These are phyloP conservation scores for Circinella minor DNA, from an alignment of 371 early-diverging fungal genomes.

Conservation along the genomic window DNA sequence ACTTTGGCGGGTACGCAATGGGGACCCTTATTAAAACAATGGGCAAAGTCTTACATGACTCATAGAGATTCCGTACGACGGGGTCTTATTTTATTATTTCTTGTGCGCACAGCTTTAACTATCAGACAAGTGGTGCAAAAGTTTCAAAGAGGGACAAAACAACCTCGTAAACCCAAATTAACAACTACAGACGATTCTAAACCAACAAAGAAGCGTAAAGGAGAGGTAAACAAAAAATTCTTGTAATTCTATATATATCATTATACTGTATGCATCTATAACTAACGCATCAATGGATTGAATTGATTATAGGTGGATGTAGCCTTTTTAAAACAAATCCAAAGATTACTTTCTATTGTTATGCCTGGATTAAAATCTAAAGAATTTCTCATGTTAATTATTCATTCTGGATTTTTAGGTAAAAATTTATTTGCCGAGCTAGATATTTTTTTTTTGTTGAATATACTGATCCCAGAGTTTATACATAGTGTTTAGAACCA, in stretches of 20 bases:
- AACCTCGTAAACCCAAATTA: constrained; percentile 12
- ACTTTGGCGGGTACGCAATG: constrained; percentile 17
- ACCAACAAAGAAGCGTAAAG: constrained; percentile 36
- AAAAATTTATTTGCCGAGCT: constrained; percentile 3
- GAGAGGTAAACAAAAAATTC: constrained; percentile 29
- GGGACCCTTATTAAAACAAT: constrained; percentile 15
- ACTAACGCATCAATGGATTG: not conserved
- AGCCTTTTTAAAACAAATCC: constrained; percentile 73
- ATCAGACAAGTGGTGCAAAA: constrained; percentile 28
- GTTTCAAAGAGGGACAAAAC: constrained; percentile 29
- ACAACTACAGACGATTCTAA: constrained; percentile 3
- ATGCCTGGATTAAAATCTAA: constrained; percentile 82
- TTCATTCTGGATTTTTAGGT: constrained; percentile 84
- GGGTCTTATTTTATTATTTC: constrained; percentile 40
- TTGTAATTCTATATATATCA: not conserved
- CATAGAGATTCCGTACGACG: constrained; percentile 50
- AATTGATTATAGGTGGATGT: constrained; percentile 63
- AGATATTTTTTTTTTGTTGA: no score
- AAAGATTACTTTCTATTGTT: constrained; percentile 71
- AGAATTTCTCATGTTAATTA: constrained; percentile 78
- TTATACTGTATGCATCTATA: no score
- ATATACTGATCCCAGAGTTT: not conserved
- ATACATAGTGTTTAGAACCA: constrained; percentile 74
- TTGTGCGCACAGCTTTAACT: constrained; percentile 46
- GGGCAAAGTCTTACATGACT: constrained; percentile 12